Evolutionary conservation across 768 basidiomycete genomes (phyloP), one percentile per base, ranked within the genome.

Genomic region (Pseudohyphozyma bogoriensis): DNA sequence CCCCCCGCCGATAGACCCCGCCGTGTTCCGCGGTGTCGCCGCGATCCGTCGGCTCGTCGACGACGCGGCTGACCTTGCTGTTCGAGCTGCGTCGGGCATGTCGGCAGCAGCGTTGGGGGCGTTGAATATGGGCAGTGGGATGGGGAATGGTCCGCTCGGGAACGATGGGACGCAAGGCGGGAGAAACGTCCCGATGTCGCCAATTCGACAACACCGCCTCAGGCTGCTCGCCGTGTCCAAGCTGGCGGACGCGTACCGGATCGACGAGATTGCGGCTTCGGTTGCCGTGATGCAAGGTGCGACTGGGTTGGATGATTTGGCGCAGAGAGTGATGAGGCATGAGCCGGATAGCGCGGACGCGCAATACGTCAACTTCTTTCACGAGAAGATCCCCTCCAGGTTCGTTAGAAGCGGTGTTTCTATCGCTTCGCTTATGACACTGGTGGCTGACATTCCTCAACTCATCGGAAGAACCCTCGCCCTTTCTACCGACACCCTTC

Each of bases 251-350:
- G 89, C 89, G 7, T 92, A 92, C 70, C 83, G 83, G 71, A 79
- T 82, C 15, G 89, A 92, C 71, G 89, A 92, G 72, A 87, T 92
- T 68, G 89, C 89, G 2, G 86, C 87, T 1, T 89, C 86, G 69
- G 89, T 92, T 31, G 87, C 91, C 84, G 83, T 92, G 35, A 92
- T 92, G 89, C 89, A 92, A 71, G 88, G 88, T 39, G 88, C 89
- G 7, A 89, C 84, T 63, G 86, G 90, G 4, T 87, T 92, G 69
- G 89, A 92, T 67, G 89, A 92, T 68, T 79, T 92, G n/a, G 89
- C 89, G 0, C 87, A 89, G 71, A 79, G 84, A 18, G 89, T 92
- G 12, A 79, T 91, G 55, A 87, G 78, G 79, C 71, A 81, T 55
- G 89, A 90, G 71, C 86, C 87, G 0, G 76, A 79, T 63, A 85